Base-by-base conservation (phyloP, 2,329 filamentous ascomycete genomes). In the Chrysosporium keratinophilum region DNA sequence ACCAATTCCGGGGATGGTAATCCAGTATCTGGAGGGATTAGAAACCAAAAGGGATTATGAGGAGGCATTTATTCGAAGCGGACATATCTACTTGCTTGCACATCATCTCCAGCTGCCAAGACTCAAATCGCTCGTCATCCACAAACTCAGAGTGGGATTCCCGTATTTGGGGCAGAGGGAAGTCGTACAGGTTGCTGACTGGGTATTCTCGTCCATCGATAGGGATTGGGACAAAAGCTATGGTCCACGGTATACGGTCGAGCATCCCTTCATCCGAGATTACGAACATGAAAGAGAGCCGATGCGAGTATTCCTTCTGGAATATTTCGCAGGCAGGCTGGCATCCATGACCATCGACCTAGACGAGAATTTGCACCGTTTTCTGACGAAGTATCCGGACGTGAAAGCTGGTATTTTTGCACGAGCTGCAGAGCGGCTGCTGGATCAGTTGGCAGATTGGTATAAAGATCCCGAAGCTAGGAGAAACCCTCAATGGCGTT, bases 11-110 rank as follows among this genome's bases (percentile, higher is more conserved):
- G 42, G 40, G 31, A 17, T 12, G 2, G 42, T 54, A 6, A 50
- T 46, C 15, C 31, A 54, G 40, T 50, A 42, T 47, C 41, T 56
- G n/a, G 50, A 54, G 42, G 55, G 55, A 10, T 34, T 54, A 14
- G 10, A n/a, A 14, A 51, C 33, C 12, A 37, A 47, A 11, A n/a
- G 42, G 28, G 51, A 54, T 1, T 52, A 54, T 17, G 47, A 54
- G 6, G 15, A 14, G 28, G 55, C 54, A 31, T 17, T 54, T 12
- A 17, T 48, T 3, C 50, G 55, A 44, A 41, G 39, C 23, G 55
- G 33, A 14, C 33, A 43, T 11, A 37, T 56, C 4, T 56, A 56
- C 44, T 12, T 11, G 5, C 34, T 54, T 4, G 55, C 51, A n/a
- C 45, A 47, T 19, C 31, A 3, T 15, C 44, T 56, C n/a, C 23